Base-by-base conservation (phyloP, 768 basidiomycete species). In the Mycena kentingensis region DNA sequence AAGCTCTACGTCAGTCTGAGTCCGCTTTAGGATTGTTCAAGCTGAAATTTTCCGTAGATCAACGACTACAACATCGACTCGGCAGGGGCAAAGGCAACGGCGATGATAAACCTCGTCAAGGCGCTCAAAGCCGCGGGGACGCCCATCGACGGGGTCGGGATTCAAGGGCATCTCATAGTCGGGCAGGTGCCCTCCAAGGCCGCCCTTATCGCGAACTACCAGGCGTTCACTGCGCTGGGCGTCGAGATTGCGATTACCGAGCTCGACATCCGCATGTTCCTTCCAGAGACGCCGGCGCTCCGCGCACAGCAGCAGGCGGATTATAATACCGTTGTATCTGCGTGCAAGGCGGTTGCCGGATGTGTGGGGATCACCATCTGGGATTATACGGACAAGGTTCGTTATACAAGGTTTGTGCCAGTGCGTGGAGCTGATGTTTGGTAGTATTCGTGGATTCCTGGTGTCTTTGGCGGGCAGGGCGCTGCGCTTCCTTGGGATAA, bases 161-260 rank as follows among this genome's bases (percentile, higher is more conserved):
- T 84, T 48, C 79, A 85, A 68, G 67, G 72, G 45, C 85, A 86
- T 65, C 71, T 85, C 55, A 79, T 83, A 60, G 77, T 85, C 24
- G 84, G 83, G 19, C 60, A 77, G 54, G 72, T 86, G 15, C 80
- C 82, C 1, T 66, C 74, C 3, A 67, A 56, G 53, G 57, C 55
- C 5, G 52, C 69, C 11, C 64, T 87, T 43, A 69, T 77, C 49
- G 64, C 72, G 2, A 79, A 80, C 52, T 67, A 85, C 49, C 63
- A 76, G 54, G 71, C 76, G 44, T 79, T 87, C 62, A 75, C 79
- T 12, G 76, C 76, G 11, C 77, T 85, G 24, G 84, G 86, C 4
- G 70, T 87, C 36, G 85, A 87, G 58, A 80, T 86, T 22, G 84
- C 84, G 10, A 78, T 86, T 58, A 87, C 85, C 3, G 85, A 86